phyloP scores from a whole-genome alignment of 352 stramenopile genomes.

The Heterotrichella gracilis region DNA sequence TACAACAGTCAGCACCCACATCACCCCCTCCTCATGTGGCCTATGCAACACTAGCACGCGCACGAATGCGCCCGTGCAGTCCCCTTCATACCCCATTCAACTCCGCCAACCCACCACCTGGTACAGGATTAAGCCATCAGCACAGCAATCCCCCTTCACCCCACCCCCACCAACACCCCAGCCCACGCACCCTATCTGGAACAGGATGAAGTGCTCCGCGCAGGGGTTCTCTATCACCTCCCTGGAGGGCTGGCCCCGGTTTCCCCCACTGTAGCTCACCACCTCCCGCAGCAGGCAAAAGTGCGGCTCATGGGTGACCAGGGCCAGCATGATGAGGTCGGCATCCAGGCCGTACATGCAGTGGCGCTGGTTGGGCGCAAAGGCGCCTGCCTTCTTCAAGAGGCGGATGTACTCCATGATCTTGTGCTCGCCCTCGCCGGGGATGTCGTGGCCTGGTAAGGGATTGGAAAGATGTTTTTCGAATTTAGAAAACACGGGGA shows the following conservation, averaged over 20 bases:
- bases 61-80: no score
- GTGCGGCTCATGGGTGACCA: slow-evolving; percentile 86
- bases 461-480: no score
- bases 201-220: no score
- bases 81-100: no score
- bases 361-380: slow-evolving; percentile 69
- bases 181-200: no score
- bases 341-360: slow-evolving; percentile 94
- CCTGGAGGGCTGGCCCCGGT: slow-evolving; percentile 16
- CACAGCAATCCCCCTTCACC: no score
- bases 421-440: slow-evolving; percentile 92
- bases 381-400: slow-evolving; percentile 46
- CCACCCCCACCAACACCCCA: no score
- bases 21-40: slow-evolving; percentile 17
- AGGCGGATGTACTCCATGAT: slow-evolving; percentile 84
- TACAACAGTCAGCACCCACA: slow-evolving; percentile 25
- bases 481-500: no score
- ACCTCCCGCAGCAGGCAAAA: slow-evolving; percentile 90
- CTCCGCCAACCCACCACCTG: no score
- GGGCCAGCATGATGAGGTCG: slow-evolving; percentile 84
- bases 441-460: slow-evolving; percentile 71
- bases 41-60: no score
- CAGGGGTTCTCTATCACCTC: slow-evolving; percentile 20
- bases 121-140: no score
- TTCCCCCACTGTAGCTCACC: slow-evolving; percentile 54